These are phyloP conservation scores for Mucor irregularis DNA, from an alignment of 371 early-diverging fungal genomes.

Conservation along the genomic window DNA sequence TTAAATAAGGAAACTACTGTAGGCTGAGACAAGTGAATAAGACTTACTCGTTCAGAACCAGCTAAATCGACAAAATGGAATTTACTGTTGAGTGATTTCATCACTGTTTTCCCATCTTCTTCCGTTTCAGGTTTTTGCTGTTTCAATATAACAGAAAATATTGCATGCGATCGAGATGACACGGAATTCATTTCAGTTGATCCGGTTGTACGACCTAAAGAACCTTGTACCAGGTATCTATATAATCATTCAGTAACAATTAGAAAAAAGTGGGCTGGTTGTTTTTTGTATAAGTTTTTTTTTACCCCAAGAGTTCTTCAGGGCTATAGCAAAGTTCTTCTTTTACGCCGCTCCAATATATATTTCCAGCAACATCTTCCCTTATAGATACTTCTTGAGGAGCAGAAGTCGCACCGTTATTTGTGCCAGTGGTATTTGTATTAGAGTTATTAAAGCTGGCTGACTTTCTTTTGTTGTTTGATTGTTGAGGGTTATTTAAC, in stretches of 20 bases:
- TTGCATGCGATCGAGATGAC: constrained; percentile 95
- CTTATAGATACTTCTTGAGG: constrained; percentile 66
- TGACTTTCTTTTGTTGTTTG: constrained; percentile 14
- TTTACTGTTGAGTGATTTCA: constrained; percentile 54
- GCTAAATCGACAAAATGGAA: constrained; percentile 99
- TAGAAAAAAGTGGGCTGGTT: background rate
- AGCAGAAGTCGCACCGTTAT: background rate
- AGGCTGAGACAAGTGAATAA: background rate
- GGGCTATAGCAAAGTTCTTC: constrained; percentile 74
- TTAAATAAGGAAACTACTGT: background rate
- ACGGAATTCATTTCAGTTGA: constrained; percentile 95
- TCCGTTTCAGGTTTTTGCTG: constrained; percentile 57
- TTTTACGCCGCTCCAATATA: constrained; percentile 82
- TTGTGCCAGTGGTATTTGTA: constrained; percentile 36
- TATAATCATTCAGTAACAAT: background rate
- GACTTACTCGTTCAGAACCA: constrained; percentile 87
- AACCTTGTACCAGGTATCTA: constrained; percentile 67
- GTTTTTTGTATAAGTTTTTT: background rate
- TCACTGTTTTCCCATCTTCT: constrained; percentile 18
- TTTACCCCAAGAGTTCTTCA: constrained; percentile 70
- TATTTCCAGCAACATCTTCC: constrained; percentile 87
- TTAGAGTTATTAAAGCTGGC: background rate
- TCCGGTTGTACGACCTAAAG: constrained; percentile 82
- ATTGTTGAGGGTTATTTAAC: constrained; percentile 46
- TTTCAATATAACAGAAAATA: constrained; percentile 89